Evolutionary conservation across 805 yeast species (phyloP).

Genomic region (Starmerella vaccinii): DNA sequence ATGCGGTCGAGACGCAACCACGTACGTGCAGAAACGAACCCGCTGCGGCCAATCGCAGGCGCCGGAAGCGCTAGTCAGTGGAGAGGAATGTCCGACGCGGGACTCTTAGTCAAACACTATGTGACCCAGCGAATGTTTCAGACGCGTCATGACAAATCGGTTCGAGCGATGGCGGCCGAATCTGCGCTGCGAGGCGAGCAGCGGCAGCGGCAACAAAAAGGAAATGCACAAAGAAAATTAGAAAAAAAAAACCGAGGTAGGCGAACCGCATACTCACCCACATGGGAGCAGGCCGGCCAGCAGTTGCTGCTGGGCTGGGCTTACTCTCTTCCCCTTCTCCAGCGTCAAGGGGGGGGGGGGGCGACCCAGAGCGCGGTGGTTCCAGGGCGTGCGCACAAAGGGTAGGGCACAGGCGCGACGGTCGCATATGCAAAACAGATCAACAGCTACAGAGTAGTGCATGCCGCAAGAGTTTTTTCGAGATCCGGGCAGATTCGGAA

Average conservation of each 20-base stretch:
- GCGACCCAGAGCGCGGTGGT: no score
- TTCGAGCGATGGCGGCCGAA: background rate
- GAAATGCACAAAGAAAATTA: no score
- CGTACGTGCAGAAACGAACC: background rate
- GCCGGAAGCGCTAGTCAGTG: background rate
- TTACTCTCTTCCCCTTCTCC: no score
- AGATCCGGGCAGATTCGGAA: background rate
- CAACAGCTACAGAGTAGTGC: background rate
- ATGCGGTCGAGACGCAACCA: background rate
- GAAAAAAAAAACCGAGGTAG: background rate
- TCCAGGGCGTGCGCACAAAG: no score
- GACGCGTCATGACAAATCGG: background rate
- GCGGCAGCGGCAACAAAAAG: no score
- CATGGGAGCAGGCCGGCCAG: no score
- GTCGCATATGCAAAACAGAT: background rate
- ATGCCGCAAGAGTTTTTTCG: background rate
- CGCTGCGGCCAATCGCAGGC: background rate
- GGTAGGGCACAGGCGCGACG: background rate
- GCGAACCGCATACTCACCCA: no score
- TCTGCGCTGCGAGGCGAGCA: no score
- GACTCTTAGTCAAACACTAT: constrained; percentile 1
- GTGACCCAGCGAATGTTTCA: background rate
- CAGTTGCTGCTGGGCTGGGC: no score
- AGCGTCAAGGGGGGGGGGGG: no score
- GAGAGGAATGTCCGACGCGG: background rate